These are phyloP conservation scores for Fraxinus quadrangulata DNA, from an alignment of 257 asterid genomes.

Conservation along the genomic window DNA sequence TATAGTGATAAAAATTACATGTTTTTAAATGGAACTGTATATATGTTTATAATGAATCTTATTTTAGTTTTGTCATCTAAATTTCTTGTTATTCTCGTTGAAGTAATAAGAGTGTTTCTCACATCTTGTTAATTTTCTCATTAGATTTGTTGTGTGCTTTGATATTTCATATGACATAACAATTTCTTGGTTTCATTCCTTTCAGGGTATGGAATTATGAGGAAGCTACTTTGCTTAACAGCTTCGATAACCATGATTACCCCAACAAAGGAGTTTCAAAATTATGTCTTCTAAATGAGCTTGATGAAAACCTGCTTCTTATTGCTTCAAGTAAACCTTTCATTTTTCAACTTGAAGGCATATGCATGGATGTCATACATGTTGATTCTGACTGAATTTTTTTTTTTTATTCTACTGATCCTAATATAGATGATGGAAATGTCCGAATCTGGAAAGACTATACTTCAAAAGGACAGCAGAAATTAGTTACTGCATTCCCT, in stretches of 20 bases:
- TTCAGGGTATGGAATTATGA: constrained; percentile 60
- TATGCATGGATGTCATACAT: too few species aligned
- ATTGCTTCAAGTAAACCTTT: constrained; percentile 87
- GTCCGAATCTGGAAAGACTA: constrained; percentile 94
- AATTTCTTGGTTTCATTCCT: constrained; percentile 21
- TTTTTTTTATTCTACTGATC: constrained; percentile 26
- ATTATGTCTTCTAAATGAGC: constrained; percentile 89
- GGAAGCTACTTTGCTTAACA: constrained; percentile 82
- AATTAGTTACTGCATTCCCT: constrained; percentile 83
- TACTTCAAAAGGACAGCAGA: constrained; percentile 68
- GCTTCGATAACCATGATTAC: constrained; percentile 71
- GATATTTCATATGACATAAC: constrained; percentile 12
- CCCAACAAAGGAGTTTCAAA: constrained; percentile 71
- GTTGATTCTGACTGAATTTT: not conserved
- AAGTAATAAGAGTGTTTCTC: not conserved
- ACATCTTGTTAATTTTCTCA: not conserved
- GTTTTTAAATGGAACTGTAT: not conserved
- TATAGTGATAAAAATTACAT: not conserved
- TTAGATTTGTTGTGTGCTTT: not conserved
- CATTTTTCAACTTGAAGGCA: not conserved
- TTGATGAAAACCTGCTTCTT: constrained; percentile 91
- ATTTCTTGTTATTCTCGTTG: not conserved
- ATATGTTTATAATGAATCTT: not conserved
- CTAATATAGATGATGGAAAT: constrained; percentile 76
- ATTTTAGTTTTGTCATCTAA: not conserved